A percentile compares a stretch with the other conserved stretches of the same genome.
Conservation (phyloP, 768 basidiomycete genomes). For the Hypholoma sublateritium region DNA sequence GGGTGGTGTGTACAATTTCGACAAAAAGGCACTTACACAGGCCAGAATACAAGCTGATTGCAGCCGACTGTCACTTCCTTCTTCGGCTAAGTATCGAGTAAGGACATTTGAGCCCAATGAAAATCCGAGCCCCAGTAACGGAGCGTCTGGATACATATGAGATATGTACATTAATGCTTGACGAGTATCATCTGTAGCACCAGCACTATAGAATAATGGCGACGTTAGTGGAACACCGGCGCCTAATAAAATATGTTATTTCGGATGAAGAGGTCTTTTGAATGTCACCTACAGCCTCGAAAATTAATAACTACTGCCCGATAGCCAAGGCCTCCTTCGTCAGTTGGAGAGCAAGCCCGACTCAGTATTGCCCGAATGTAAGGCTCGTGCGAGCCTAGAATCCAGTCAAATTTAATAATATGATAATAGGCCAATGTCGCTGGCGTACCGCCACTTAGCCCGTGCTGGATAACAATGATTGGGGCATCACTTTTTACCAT, state of each 20-base stretch:
- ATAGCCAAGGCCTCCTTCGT: slow-evolving; percentile 83
- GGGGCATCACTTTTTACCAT: slow-evolving; percentile 37
- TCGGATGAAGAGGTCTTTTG: not conserved
- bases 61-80: slow-evolving; percentile 63
- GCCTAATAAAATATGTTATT: slow-evolving; percentile 41
- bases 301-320: slow-evolving; percentile 89
- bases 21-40: slow-evolving; percentile 64
- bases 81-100: slow-evolving; percentile 85
- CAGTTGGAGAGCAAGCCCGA: slow-evolving; percentile 63
- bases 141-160: slow-evolving; percentile 71
- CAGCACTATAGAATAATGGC: slow-evolving; percentile 81
- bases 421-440: not conserved
- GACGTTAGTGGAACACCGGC: slow-evolving; percentile 82
- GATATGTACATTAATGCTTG: slow-evolving; percentile 77
- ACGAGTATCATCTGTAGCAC: slow-evolving; percentile 86
- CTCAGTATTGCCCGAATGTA: slow-evolving; percentile 84
- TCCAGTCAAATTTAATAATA: slow-evolving; percentile 5
- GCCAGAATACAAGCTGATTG: slow-evolving; percentile 66
- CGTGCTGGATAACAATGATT: slow-evolving; percentile 58
- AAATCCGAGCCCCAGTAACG: slow-evolving; percentile 84
- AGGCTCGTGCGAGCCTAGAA: slow-evolving; percentile 78
- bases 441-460: slow-evolving; percentile 46
- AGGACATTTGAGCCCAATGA: slow-evolving; percentile 92
- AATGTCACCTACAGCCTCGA: slow-evolving; percentile 70
- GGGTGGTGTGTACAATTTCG: not conserved